Base-by-base conservation (phyloP, 306 rosid genomes). In the Lablab purpureus region DNA sequence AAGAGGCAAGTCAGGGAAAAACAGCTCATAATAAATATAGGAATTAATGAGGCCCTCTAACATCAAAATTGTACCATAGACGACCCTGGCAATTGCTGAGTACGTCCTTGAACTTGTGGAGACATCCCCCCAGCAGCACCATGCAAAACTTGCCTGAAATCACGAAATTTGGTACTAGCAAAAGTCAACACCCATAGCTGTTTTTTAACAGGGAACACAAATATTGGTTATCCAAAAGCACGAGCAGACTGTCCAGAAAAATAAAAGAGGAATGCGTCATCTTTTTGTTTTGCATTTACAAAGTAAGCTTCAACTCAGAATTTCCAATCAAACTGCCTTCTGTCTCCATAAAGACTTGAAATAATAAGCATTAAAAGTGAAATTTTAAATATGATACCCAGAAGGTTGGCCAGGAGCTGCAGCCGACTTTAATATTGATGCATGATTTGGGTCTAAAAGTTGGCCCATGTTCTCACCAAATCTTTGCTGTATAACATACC, bases 141-240 rank as follows among this genome's bases (percentile, higher is more conserved):
- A 70, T 93, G 99, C 92, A 95, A 83, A 55, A 91, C 97, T 90
- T 92, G 99, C 85, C 99, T 95, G 91, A 72, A 87, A 88, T 77
- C 75, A 77, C 81, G 58, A 58, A 58, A 19, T 32, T 69, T 34
- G 28, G 67, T 52, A 71, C 76, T 23, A 30, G 58, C 68, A 58
- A 76, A n/a, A 37, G 13, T 84, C 70, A 85, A 85, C 43, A 86
- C 65, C 79, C 76, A 69, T 43, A 23, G 66, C 15, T 22, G n/a
- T 34, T 52, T 71, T 64, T 51, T 17, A 37, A 43, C 45, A 72
- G 41, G 25, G 3, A 79, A 68, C 8, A 34, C 0, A 50, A 67
- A 15, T 21, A 40, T 11, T 76, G 43, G 66, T 32, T 32, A 45
- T 79, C 46, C 78, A 70, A 76, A 75, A 75, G 21, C 34, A 66